A percentile compares a stretch with the other conserved stretches of the same genome.
These are phyloP conservation scores for Xylogone sp. DNA, from an alignment of 2,329 filamentous ascomycete genomes.

Conservation along the genomic window DNA sequence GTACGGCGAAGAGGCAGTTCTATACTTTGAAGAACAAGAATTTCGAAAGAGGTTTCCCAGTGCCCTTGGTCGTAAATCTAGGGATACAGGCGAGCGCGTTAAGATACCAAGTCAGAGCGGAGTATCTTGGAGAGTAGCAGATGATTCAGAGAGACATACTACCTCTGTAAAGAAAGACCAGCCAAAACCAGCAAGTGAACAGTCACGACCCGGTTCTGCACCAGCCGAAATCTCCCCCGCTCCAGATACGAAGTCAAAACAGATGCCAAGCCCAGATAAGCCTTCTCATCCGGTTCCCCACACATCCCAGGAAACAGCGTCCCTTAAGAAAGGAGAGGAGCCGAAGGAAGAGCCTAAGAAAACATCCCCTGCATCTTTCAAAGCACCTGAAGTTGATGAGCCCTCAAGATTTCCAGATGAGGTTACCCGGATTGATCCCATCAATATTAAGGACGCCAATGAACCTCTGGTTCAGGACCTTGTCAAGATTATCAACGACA, in stretches of 20 bases:
- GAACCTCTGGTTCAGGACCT: conserved; percentile 91
- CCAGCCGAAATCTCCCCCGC: conserved; percentile 14
- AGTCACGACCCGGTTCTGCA: conserved; percentile 23
- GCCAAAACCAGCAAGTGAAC: conserved; percentile 20
- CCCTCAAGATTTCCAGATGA: conserved; percentile 61
- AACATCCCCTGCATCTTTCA: conserved; percentile 20
- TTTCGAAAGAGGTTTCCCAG: conserved; percentile 81
- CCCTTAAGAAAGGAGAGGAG: conserved; percentile 26
- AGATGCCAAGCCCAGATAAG: conserved; percentile 15
- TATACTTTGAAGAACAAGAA: conserved; percentile 93
- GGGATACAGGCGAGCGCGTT: conserved; percentile 65
- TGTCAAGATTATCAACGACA: conserved; percentile 91
- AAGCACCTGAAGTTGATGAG: conserved; percentile 61
- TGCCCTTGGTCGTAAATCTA: conserved; percentile 32
- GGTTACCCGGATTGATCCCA: conserved; percentile 67
- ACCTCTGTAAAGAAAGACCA: conserved; percentile 41
- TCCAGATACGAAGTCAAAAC: conserved; percentile 15
- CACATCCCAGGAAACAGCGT: conserved; percentile 21
- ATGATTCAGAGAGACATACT: conserved; percentile 58
- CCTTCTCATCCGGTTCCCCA: conserved; percentile 10
- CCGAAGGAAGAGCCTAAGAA: conserved; percentile 6
- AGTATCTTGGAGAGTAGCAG: conserved; percentile 73
- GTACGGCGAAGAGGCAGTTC: conserved; percentile 88
- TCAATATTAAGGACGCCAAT: conserved; percentile 69
- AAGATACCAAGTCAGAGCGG: conserved; percentile 84